Evolutionary conservation across 345 rosid genomes (phyloP).

Genomic region (Zanthoxylum bungeanum): DNA sequence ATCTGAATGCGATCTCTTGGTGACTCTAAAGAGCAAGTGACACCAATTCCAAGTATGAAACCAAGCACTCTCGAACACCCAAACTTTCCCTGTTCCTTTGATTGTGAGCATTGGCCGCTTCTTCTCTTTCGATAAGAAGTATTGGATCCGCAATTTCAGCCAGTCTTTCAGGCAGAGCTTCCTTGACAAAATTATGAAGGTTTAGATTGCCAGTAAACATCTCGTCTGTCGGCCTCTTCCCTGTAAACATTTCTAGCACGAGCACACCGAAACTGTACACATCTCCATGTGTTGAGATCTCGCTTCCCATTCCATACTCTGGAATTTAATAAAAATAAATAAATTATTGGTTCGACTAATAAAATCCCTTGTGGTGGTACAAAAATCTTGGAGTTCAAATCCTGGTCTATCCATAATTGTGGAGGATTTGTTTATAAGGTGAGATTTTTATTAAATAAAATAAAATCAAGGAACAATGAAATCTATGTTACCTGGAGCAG

Average conservation of each 20-base stretch:
- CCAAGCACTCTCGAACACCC: neutral
- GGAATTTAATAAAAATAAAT: neutral
- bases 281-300: slow-evolving; percentile 21
- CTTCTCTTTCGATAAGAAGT: slow-evolving; percentile 9
- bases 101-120: neutral
- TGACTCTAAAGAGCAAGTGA: slow-evolving; percentile 20
- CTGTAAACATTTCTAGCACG: slow-evolving; percentile 26
- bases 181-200: slow-evolving; percentile 17
- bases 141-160: slow-evolving; percentile 20
- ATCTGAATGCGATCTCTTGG: slow-evolving; percentile 11
- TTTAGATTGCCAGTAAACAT: slow-evolving; percentile 20
- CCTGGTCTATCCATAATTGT: too few relatives aligned
- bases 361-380: neutral
- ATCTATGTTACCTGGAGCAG: slow-evolving; percentile 34
- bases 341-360: neutral
- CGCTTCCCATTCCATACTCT: slow-evolving; percentile 35
- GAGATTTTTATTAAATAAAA: too few relatives aligned
- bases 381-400: too few relatives aligned
- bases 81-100: neutral
- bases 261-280: slow-evolving; percentile 34
- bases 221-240: slow-evolving; percentile 25
- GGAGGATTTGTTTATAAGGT: too few relatives aligned
- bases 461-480: too few relatives aligned
- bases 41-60: slow-evolving; percentile 17
- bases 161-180: slow-evolving; percentile 14